Evolutionary conservation across 73 alveolate genomes (phyloP), one percentile per base, ranked within the genome.

Genomic region (Halteria grandinella): DNA sequence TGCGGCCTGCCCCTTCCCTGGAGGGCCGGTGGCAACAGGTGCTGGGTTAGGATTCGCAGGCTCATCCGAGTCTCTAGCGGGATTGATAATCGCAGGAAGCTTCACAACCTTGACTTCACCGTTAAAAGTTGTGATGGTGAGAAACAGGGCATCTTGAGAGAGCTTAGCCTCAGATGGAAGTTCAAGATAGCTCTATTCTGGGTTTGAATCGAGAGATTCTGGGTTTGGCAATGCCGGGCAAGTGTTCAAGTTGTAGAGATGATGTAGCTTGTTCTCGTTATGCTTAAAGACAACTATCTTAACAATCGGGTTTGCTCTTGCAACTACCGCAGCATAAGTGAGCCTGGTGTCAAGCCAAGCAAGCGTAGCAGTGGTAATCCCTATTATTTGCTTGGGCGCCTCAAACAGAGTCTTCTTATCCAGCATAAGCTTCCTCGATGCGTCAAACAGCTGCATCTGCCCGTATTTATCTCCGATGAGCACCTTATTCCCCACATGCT

Each of bases 401-500:
- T 28, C 39, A 6, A 18, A 18, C n/a, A 82, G 70, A 2, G 37
- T 54, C 11, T 23, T 59, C 49, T 82, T 58, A 32, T 70, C 91
- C 5, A 72, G 86, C 25, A 58, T 59, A 40, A 70, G 74, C 51
- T 82, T 82, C 51, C 91, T 57, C 1, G 40, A 40, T 8, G 86
- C 72, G 48, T 82, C 91, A 15, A 82, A 36, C 47, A 82, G 43
- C 34, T 49, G 76, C 15, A 82, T 52, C 14, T 23, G 3, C 8
- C 91, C 91, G 31, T 18, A 71, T 33, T 72, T 82, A 34, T 82
- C 91, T 17, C 87, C 91, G 7, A 82, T 15, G 25, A 82, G 33
- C 3, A 71, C 78, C 58, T 72, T 82, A 34, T 40, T 72, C n/a
- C 70, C 32, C 15, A 40, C 48, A 23, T 21, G 29, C 28, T 45